Evolutionary conservation across 768 basidiomycete species (phyloP), one percentile per base, ranked within the genome.

Genomic region (Mycena alexandri): DNA sequence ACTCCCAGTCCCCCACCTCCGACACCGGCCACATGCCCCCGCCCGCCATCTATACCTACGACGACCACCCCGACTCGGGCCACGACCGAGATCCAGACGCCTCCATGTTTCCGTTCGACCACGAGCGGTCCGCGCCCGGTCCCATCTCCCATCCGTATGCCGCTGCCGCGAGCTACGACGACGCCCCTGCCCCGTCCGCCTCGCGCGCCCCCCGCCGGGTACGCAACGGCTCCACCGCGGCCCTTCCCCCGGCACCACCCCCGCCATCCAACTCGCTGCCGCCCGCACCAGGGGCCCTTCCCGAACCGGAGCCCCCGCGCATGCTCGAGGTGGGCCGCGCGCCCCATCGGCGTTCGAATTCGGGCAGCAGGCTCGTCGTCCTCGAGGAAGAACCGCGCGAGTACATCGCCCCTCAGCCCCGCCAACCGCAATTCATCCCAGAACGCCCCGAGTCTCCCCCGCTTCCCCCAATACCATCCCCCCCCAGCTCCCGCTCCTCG

Each of bases 171-270:
- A 78, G 79, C 24, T 82, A 86, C 61, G 83, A 86, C 38, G 71
- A 78, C 17, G 73, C 78, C 9, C 73, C 80, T 25, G 76, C 76
- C 68, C 61, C 59, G 41, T 36, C 34, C 34, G 58, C 63, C 38
- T 63, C 43, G 21, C 71, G 58, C n/a, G n/a, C n/a, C 69, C 50
- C 43, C 44, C 83, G 88, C 65, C 83, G 89, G 42, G 79, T 86
- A 62, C 85, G 90, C 62, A 77, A 83, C 10, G 77, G 82, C 46
- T 89, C 92, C 2, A 57, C 54, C 5, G 69, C 68, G 61, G 83
- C 82, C 12, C 84, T 93, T 42, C 90, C 90, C 7, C 90, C 90
- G 13, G 84, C 87, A 47, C 85, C 82, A 0, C 92, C 92, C 3
- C 90, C 89, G 17, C 92, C 92, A 34, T 80, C 83, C 19, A 81